Conservation (phyloP, 352 stramenopile species). For the Pythium brassicae region DNA sequence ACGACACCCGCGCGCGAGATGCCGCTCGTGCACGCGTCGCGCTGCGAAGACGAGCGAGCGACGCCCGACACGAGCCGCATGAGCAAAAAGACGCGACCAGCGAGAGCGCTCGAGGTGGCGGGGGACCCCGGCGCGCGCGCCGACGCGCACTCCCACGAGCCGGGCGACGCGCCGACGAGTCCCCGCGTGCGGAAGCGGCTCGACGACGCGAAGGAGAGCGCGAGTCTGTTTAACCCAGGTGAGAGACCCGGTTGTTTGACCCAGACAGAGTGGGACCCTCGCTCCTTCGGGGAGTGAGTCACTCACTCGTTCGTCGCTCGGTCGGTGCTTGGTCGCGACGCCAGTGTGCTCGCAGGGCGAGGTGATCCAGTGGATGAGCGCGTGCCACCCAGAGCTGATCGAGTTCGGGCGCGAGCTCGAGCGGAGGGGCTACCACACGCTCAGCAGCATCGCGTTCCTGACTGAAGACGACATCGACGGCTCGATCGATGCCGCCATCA, state of each 20-base stretch:
- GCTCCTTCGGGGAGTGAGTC: neutral
- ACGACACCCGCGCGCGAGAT: neutral
- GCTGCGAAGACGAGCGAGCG: conserved; percentile 18
- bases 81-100: too few relatives aligned
- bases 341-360: conserved; percentile 74
- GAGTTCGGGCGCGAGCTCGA: conserved; percentile 57
- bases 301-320: neutral
- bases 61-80: neutral
- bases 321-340: too few relatives aligned
- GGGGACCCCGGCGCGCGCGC: too few relatives aligned
- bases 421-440: conserved; percentile 55
- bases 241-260: neutral
- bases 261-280: neutral
- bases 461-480: conserved; percentile 64
- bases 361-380: conserved; percentile 82
- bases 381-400: conserved; percentile 64
- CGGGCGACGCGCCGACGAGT: conserved; percentile 21
- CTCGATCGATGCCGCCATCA: conserved; percentile 23
- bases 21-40: conserved; percentile 8
- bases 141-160: too few relatives aligned
- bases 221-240: conserved; percentile 68
- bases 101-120: too few relatives aligned
- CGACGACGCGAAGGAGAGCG: conserved; percentile 74
- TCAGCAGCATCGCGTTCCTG: conserved; percentile 81
- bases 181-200: conserved; percentile 64